Conservation (phyloP, 768 basidiomycete genomes). For the Coprinopsis marcescibilis region DNA sequence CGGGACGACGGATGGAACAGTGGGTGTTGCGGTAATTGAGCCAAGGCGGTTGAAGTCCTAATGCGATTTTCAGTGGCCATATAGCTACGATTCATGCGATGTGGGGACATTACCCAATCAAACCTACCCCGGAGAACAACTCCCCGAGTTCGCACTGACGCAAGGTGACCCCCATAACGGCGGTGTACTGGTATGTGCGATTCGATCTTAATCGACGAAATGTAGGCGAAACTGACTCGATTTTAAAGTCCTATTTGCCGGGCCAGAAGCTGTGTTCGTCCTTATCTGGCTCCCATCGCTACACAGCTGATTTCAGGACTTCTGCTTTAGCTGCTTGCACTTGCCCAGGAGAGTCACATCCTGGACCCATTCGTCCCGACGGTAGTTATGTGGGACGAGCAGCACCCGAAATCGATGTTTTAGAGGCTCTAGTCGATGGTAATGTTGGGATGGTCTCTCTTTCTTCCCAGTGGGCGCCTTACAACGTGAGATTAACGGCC, state of each 20-base stretch:
- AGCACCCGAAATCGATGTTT: conserved; percentile 61
- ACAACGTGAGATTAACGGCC: conserved; percentile 60
- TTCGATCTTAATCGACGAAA: neutral
- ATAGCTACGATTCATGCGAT: conserved; percentile 68
- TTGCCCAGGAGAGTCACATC: conserved; percentile 34
- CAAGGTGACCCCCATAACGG: conserved; percentile 35
- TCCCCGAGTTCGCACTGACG: conserved; percentile 39
- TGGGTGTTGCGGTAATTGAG: conserved; percentile 22
- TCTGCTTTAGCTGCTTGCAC: conserved; percentile 26
- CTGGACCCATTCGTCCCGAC: conserved; percentile 32
- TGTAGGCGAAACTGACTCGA: neutral
- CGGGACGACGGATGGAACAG: conserved; percentile 57
- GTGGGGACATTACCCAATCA: conserved; percentile 77
- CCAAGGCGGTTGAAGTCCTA: conserved; percentile 7
- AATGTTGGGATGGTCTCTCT: conserved; percentile 38
- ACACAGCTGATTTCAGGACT: neutral
- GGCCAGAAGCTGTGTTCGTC: conserved; percentile 41
- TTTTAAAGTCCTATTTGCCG: conserved; percentile 53
- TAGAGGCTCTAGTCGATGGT: conserved; percentile 43
- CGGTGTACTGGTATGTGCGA: conserved; percentile 24
- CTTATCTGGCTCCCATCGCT: neutral
- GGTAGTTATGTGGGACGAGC: conserved; percentile 51
- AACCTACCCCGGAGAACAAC: conserved; percentile 47
- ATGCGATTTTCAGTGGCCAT: conserved; percentile 44
- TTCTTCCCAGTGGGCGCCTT: conserved; percentile 51